phyloP scores from a whole-genome alignment of 768 basidiomycete genomes.

The Tricholoma matsutake region DNA sequence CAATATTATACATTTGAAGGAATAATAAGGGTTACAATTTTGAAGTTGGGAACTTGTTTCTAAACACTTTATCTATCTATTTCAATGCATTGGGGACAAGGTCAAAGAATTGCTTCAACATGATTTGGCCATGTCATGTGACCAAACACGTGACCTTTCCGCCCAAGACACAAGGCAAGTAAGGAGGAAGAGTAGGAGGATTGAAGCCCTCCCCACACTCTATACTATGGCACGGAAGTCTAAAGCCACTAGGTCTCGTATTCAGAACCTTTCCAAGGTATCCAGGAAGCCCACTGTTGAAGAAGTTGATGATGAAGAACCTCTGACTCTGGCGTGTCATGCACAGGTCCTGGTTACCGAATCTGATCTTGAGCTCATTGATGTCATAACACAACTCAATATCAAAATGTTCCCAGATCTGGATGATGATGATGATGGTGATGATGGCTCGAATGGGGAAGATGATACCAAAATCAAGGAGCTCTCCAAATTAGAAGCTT shows the following conservation, averaged over 20 bases:
- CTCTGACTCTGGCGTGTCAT: too few species aligned
- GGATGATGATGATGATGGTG: background rate
- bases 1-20: too few species aligned
- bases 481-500: background rate
- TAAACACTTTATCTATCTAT: background rate
- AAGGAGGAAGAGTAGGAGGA: background rate
- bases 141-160: background rate
- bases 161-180: background rate
- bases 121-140: background rate
- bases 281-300: background rate
- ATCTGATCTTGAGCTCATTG: background rate
- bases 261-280: background rate
- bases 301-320: background rate
- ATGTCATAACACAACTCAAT: background rate
- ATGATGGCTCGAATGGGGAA: background rate
- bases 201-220: background rate
- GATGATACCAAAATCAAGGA: background rate
- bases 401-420: background rate
- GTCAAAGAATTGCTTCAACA: background rate
- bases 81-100: background rate
- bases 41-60: background rate
- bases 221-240: background rate
- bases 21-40: background rate
- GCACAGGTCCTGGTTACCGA: background rate
- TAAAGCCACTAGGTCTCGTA: background rate